Base-by-base conservation (phyloP, 1,284 basidiomycete genomes). In the Boletellus dicymbophilus region DNA sequence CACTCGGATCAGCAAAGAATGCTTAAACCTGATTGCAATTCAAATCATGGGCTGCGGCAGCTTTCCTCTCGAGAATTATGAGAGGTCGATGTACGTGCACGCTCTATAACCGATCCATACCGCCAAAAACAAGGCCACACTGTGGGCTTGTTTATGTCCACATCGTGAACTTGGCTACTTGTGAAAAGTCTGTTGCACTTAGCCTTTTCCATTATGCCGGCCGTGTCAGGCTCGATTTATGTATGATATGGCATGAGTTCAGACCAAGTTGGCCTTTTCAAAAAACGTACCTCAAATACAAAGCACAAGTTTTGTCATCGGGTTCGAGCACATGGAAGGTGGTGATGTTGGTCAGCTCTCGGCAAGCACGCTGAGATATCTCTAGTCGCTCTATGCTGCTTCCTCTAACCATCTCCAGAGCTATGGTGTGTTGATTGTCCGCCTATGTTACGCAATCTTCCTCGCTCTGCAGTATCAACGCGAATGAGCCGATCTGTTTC, bases 1-100 rank as follows among this genome's bases (percentile, higher is more conserved):
- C n/a, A n/a, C n/a, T n/a, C n/a, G n/a, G 60, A 62, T 3, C 43
- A 56, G 11, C 63, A 63, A 37, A 61, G 60, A 44, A 66, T 62
- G 56, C 57, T n/a, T n/a, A n/a, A n/a, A 40, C 52, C 54, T 77
- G 30, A 67, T 74, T 22, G 57, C 58, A n/a, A 57, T 65, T 9
- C 62, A 65, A 77, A 72, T 68, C 49, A 64, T 67, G 33, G 76
- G 68, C 8, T 73, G 77, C 54, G 70, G 62, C 44, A 61, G 65
- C 6, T 57, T 63, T 18, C 61, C 73, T 10, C 52, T 78, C 16
- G 71, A 61, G 51, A 71, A 69, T 25, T 77, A 76, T 47, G 61
- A 72, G 43, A 67, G 68, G 0, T 51, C 72, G 21, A 56, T 76
- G 44, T 51, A 57, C 22, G 51, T 52, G 26, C 63, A 73, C 18